Evolutionary conservation across 2,329 filamentous ascomycete species (phyloP), one percentile per base, ranked within the genome.

Genomic region (Apiospora malaysiana): DNA sequence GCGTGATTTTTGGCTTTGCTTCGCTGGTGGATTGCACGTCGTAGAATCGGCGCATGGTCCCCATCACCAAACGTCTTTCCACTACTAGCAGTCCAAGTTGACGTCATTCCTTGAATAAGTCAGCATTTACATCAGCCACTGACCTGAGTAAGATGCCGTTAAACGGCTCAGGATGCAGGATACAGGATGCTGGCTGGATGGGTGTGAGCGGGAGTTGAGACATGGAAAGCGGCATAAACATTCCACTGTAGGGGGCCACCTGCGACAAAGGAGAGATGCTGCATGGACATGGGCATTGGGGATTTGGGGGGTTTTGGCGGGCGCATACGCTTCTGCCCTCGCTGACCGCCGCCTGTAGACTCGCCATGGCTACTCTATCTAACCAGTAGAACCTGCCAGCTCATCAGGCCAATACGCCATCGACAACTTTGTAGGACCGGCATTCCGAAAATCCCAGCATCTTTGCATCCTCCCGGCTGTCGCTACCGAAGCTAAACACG

Each of bases 401-500:
- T 59, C 37, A 23, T 10, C 51, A 32, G 10, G 51, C 9, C 51
- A 40, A 59, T n/a, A 27, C 56, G 27, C 25, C 21, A 40, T n/a
- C 18, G 7, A 59, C 25, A 25, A 59, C 27, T 37, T 63, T 4
- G 21, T 32, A 63, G 56, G 56, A 40, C 56, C 56, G 56, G 21
- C 40, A 63, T 63, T 40, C 56, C 56, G 56, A 37, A 4, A 47
- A 63, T 63, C 56, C 56, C 56, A 63, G 56, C 56, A 40, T 40
- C 18, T 40, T 5, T 40, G 4, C 51, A 37, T 63, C 8, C 56
- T 40, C n/a, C 9, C 32, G 56, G 56, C 56, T 63, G 27, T 63
- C 27, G 27, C 32, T 63, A 40, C 56, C 56, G 56, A 63, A 63
- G 56, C 51, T 59, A 59, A 59, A 21, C 47, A 49, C 25, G 16